Evolutionary conservation across 2,329 filamentous ascomycete species (phyloP), one percentile per base, ranked within the genome.

Genomic region (Parafenestella ontariensis): DNA sequence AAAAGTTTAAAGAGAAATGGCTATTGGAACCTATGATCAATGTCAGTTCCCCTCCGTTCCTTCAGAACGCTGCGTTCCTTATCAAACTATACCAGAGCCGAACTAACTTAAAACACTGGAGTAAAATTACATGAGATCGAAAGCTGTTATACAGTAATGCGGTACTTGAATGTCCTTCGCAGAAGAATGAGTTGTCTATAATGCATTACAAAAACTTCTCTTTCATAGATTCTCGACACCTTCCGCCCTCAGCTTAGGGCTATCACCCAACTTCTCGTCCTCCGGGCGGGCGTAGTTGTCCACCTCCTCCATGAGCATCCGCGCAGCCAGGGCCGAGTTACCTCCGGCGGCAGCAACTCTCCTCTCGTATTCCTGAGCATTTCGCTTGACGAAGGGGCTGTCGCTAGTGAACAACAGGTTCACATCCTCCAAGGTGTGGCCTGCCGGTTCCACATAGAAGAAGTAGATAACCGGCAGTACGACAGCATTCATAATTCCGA

Each of bases 371-470:
- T 37, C 34, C 10, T 18, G 1, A n/a, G 18, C 34, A 20, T 37
- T 37, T 13, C 7, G 34, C 34, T 18, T 18, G 34, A 37, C 34
- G 43, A 52, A 52, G 37, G 31, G 24, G 21, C 49, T 52, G 7
- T 28, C 28, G 13, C 42, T 47, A 2, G 49, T 33, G 36, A 54
- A 54, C 20, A 54, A 29, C 10, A 29, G 29, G n/a, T 54, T 46
- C 11, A 54, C 41, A 3, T 40, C 24, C 18, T 54, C 52, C 17
- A 54, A 41, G 4, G 40, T 46, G 20, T 37, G 45, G 13, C 46
- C 52, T 6, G 52, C 52, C 5, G 81, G 83, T 56, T 84, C 82
- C 0, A 82, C 81, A 46, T 81, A 84, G 62, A 81, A 77, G 48
- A 79, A 74, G 64, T 78, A 81, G 2, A 79, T 66, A 3, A 80